Percentiles rank a stretch among this genome's conserved stretches.
phyloP scores from a whole-genome alignment of 1,139 yeast species.

The Hyphopichia burtonii region DNA sequence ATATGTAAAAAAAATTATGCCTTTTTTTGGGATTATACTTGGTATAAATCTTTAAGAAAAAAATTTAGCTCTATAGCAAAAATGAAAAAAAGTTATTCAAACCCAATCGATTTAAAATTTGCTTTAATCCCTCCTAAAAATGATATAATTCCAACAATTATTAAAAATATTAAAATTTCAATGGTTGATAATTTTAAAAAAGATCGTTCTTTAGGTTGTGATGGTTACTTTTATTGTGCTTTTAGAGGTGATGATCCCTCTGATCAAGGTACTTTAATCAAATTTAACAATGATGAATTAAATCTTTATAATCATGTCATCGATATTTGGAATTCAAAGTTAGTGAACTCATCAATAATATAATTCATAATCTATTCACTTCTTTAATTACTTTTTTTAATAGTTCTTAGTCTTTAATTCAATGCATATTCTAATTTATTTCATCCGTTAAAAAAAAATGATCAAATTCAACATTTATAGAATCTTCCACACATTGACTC shows the following conservation, averaged over 20 bases:
- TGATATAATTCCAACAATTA: not conserved
- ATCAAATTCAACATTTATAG: not conserved
- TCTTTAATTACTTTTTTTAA: too few relatives aligned
- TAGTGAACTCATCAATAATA: too few relatives aligned
- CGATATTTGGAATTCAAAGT: slow-evolving; percentile 1
- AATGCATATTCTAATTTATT: not conserved
- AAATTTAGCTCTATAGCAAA: not conserved
- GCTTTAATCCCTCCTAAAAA: slow-evolving; percentile 1
- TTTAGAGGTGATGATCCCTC: not conserved
- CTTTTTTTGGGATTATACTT: not conserved
- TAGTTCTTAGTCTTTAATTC: too few relatives aligned
- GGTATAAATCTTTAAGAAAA: not conserved
- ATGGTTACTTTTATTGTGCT: slow-evolving; percentile 2
- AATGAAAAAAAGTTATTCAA: not conserved
- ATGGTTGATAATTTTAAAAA: not conserved
- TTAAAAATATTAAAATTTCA: not conserved
- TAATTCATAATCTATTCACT: too few relatives aligned
- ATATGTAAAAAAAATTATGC: slow-evolving; percentile 5
- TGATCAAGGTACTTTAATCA: not conserved
- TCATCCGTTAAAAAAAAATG: not conserved
- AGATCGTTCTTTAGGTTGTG: slow-evolving; percentile 2
- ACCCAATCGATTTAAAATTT: not conserved
- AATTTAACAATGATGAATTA: not conserved
- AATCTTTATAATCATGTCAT: not conserved
- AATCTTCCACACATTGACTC: not conserved